Evolutionary conservation across 2,329 filamentous ascomycete genomes (phyloP).

Genomic region (Alternaria viburni): DNA sequence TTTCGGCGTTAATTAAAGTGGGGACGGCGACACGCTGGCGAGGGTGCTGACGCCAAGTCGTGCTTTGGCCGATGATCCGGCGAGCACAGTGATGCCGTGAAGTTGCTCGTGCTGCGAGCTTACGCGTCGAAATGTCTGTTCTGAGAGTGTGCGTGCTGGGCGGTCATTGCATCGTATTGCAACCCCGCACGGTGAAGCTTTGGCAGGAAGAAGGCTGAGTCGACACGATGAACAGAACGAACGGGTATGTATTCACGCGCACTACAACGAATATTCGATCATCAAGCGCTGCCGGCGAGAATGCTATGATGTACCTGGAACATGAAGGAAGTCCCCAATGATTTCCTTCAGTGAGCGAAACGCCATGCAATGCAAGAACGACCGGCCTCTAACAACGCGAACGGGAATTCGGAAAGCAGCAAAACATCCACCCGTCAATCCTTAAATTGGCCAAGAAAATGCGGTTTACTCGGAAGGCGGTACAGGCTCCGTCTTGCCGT

Average conservation of each 20-base stretch:
- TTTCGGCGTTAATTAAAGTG: slow-evolving; percentile 1
- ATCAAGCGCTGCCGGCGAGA: not conserved
- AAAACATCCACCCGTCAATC: not conserved
- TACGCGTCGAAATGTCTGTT: not conserved
- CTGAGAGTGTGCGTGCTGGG: not conserved
- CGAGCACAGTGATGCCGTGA: not conserved
- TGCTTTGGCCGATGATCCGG: not conserved
- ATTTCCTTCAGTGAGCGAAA: not conserved
- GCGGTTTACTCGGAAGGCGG: slow-evolving; percentile 3
- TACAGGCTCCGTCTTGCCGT: slow-evolving; percentile 13
- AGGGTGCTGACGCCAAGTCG: not conserved
- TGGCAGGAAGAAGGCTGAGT: not conserved
- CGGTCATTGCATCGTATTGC: not conserved
- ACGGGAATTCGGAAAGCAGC: not conserved
- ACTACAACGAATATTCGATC: not conserved
- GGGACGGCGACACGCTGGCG: not conserved
- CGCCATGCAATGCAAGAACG: slow-evolving; percentile 10
- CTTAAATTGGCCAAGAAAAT: not conserved
- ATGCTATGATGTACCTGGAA: not conserved
- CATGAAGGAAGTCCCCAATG: not conserved
- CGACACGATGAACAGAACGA: not conserved
- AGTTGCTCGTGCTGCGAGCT: not conserved
- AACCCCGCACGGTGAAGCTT: not conserved
- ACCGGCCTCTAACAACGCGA: not conserved
- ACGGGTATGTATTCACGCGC: not conserved